Evolutionary conservation across 2,329 filamentous ascomycete genomes (phyloP), one percentile per base, ranked within the genome.

Genomic region (Trichoderma oligosporum): DNA sequence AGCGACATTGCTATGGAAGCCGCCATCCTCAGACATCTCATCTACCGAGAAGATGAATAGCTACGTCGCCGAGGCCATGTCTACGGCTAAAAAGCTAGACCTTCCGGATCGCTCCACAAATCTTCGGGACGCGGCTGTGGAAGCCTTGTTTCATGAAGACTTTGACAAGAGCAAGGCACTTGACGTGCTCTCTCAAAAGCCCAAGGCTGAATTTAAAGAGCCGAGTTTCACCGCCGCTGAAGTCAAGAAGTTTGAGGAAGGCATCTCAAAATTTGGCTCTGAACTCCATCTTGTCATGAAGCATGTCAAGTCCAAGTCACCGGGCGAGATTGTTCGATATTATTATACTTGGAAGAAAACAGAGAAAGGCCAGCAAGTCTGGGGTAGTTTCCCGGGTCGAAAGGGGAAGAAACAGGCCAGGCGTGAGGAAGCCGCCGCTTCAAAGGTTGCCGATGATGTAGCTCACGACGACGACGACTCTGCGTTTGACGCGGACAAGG

Each of bases 331-430:
- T 61, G 91, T 96, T 24, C 88, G 94, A 3, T 95, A 89, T 69
- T 99, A 97, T 73, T 99, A 99, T 70, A 89, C 89, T 63, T 99
- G 94, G 94, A 99, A 99, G 76, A 97, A 97, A 73, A 91, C 91
- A 0, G 82, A 87, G 2, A 85, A 87, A 58, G 94, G 94, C 38
- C 86, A 83, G 68, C 85, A 94, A 65, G 85, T 99, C 20, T 97
- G 94, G 92, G 91, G 91, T 59, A 89, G 86, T 62, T 96, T 88
- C 66, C 85, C 89, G 49, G 91, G 89, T 9, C 84, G 93, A 44
- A 96, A 95, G 69, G 89, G 90, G 57, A 95, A 93, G 71, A 96
- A 94, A 73, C 90, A 95, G 67, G 85, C 85, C 39, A 89, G 86
- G 68, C 87, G 85, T 65, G 82, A 82, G 24, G 87, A 89, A 65